Base-by-base conservation (phyloP, 139 green algal species). In the Coelastrella sp. region DNA sequence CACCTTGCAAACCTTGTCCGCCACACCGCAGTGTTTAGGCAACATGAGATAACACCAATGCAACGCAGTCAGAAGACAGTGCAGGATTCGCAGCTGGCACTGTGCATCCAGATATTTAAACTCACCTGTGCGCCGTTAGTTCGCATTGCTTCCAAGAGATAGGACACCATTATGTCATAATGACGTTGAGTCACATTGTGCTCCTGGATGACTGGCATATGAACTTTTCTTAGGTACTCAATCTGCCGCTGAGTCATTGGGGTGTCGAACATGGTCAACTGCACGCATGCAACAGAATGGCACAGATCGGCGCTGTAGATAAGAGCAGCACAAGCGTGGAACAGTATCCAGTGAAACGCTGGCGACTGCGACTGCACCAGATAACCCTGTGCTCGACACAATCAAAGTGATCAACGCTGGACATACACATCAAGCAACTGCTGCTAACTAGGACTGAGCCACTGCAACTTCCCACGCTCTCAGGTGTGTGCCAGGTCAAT, bases 201-300 rank as follows among this genome's bases (percentile, higher is more conserved):
- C 7, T 49, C 15, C 27, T 65, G 60, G 60, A 87, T 87, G 17
- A 87, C 35, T 19, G 82, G 82, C 65, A 60, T 17, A 56, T 87
- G 82, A 27, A 78, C 65, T 63, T 78, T 87, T 27, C 63, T 65
- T 27, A 87, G 65, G 65, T 87, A 87, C 24, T 87, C 82, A 35
- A 87, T 61, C 82, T 87, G 82, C 10, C 82, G 63, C 19, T 61
- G 24, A 4, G 27, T 87, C 82, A 87, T 63, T 9, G 82, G 82
- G 27, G 82, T n/a, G 27, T 87, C 82, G 27, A 87, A 87, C 82
- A 87, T 78, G 7, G 82, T 63, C 63, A 87, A 17, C 80, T 87
- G 82, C n/a, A 49, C 35, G 35, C 35, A 49, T 49, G 4, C 14
- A 78, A 49, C 10, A 78, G 22, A 27, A 35, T 25, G 19, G 56